Evolutionary conservation across 148 eudicot species (phyloP), one percentile per base, ranked within the genome.

Genomic region (Amaranthus palmeri): DNA sequence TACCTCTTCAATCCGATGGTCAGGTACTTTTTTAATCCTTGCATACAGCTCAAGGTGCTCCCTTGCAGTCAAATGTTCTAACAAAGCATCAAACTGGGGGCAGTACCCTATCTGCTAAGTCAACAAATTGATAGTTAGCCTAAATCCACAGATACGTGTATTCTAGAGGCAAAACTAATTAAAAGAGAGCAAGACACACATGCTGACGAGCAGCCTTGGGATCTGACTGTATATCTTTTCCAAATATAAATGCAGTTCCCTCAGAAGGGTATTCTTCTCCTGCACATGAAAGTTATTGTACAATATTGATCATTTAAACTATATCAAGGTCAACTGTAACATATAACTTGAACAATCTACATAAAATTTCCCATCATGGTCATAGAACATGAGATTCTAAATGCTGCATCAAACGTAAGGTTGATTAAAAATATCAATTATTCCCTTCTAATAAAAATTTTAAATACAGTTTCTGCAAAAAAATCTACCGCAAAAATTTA

Each of bases 31-130:
- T 85, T 95, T 91, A 15, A 95, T 95, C 77, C 88, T 89, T 68
- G 97, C 97, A 75, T 91, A 95, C 76, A 95, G 88, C 79, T 95
- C 90, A 72, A 95, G 98, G 79, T 95, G 98, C 84, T 95, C 98
- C 67, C 76, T 85, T 58, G 83, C 93, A 55, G 96, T 89, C 72
- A 95, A 74, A 80, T 81, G 77, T 74, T 95, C 98, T 69, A 95
- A 81, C 76, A 95, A 76, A 77, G 98, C 98, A 89, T 95, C 98
- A 81, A 95, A 95, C 77, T 95, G 98, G 78, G 98, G 98, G 74
- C 98, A 95, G 73, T 95, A 95, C 56, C 98, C 98, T 79, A 95
- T 93, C 98, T 93, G 86, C 70, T 49, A 80, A 15, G 18, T 3
- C 72, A 78, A 65, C 51, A 73, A 55, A 62, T 61, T 25, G 55